Conservation (phyloP, 139 green algal genomes). For the Pedinophyceae sp. region DNA sequence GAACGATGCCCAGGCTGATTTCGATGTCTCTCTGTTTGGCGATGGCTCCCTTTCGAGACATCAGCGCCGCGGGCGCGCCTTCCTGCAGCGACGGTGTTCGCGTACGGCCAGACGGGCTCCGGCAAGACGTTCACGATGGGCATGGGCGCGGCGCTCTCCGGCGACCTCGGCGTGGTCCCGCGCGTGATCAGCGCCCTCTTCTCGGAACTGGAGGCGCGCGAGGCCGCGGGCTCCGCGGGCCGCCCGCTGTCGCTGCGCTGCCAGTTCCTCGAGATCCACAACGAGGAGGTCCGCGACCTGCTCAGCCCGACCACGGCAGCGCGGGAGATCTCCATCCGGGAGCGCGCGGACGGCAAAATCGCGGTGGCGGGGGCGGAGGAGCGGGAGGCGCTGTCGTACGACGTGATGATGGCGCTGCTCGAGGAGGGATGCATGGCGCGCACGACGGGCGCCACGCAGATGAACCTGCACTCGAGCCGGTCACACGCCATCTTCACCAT, state of each 20-base stretch:
- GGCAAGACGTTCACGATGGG: slow-evolving; percentile 31
- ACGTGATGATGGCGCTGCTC: slow-evolving; percentile 18
- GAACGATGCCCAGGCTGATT: too few relatives aligned
- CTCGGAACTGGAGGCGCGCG: slow-evolving; percentile 1
- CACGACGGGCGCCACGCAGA: slow-evolving; percentile 18
- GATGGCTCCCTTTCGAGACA: too few relatives aligned
- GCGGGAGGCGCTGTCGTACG: slow-evolving; percentile 9
- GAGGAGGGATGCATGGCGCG: slow-evolving; percentile 10
- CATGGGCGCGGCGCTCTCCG: neutral
- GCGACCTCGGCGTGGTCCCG: neutral
- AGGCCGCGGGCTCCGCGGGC: slow-evolving; percentile 1
- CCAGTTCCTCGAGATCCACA: slow-evolving; percentile 34
- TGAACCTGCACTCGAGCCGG: slow-evolving; percentile 35
- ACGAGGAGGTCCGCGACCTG: slow-evolving; percentile 31
- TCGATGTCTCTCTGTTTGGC: too few relatives aligned
- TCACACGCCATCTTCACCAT: slow-evolving; percentile 41
- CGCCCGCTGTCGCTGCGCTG: slow-evolving; percentile 2
- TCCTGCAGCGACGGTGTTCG: slow-evolving; percentile 28
- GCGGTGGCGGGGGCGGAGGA: slow-evolving; percentile 28
- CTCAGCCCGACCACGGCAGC: neutral
- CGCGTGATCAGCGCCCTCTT: slow-evolving; percentile 11
- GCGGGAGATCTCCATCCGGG: slow-evolving; percentile 27
- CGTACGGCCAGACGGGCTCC: slow-evolving; percentile 33
- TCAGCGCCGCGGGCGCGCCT: too few relatives aligned
- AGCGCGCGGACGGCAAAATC: slow-evolving; percentile 26